Percentiles rank a stretch among this genome's conserved stretches.
phyloP scores from a whole-genome alignment of 2,329 filamentous ascomycete species.

The Aspergillus sp. region DNA sequence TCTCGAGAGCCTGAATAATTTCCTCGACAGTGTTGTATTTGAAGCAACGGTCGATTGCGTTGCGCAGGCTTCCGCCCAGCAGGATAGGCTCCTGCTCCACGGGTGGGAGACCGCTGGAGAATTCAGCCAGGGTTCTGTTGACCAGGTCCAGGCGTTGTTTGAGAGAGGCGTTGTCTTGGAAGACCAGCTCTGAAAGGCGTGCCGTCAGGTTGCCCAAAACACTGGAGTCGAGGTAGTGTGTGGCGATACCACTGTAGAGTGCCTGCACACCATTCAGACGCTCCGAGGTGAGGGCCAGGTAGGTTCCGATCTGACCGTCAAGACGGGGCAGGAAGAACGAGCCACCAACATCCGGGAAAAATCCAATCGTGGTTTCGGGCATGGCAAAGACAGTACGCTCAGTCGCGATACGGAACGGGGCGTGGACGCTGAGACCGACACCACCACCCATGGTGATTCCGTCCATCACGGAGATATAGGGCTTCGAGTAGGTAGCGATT shows the following conservation, averaged over 20 bases:
- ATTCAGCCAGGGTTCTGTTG: conserved; percentile 88
- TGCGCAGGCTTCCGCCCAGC: conserved; percentile 65
- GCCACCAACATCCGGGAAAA: conserved; percentile 96
- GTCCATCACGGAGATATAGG: conserved; percentile 93
- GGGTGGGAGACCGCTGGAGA: conserved; percentile 72
- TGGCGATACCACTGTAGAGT: conserved; percentile 87
- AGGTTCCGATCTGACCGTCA: conserved; percentile 81
- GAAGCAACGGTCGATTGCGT: conserved; percentile 83
- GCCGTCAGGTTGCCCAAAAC: conserved; percentile 75
- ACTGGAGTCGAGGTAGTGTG: conserved; percentile 92
- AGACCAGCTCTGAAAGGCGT: conserved; percentile 82
- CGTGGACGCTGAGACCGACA: conserved; percentile 89
- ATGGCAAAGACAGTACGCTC: conserved; percentile 95
- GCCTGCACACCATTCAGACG: conserved; percentile 75
- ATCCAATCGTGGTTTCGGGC: conserved; percentile 97
- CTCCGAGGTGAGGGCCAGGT: conserved; percentile 87
- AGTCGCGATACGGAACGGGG: conserved; percentile 92
- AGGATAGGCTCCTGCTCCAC: conserved; percentile 57
- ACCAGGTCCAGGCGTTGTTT: conserved; percentile 65
- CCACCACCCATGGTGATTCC: conserved; percentile 98
- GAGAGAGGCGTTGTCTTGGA: conserved; percentile 69
- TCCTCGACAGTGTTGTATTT: conserved; percentile 60
- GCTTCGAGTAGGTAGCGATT: conserved; percentile 89
- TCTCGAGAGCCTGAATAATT: conserved; percentile 64
- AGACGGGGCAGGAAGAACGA: conserved; percentile 93